Conservation (phyloP, 2,329 filamentous ascomycete species). For the Magnaporthiopsis incrustans region DNA sequence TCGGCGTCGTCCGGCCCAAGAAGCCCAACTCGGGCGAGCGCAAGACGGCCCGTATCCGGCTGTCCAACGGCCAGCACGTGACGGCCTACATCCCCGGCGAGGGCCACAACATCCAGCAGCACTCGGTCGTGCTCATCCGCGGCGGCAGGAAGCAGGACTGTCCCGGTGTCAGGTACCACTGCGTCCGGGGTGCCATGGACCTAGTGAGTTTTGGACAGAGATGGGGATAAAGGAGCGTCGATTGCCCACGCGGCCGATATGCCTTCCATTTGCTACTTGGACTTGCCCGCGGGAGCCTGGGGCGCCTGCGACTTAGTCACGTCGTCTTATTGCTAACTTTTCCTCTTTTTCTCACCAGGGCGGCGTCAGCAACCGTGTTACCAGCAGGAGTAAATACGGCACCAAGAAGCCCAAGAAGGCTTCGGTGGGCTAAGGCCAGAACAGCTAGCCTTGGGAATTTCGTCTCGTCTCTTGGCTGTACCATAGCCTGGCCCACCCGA, state of each 20-base stretch:
- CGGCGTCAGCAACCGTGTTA: conserved; percentile 78
- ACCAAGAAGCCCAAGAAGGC: conserved; percentile 97
- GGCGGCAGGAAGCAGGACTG: conserved; percentile 94
- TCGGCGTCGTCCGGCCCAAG: conserved; percentile 90
- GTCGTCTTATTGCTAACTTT: background rate
- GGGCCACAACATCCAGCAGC: conserved; percentile 98
- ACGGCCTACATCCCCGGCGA: conserved; percentile 95
- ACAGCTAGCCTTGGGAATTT: background rate
- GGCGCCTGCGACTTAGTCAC: background rate
- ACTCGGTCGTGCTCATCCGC: conserved; percentile 92
- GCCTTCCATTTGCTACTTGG: no score
- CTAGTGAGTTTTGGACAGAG: conserved; percentile 55
- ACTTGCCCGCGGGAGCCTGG: no score
- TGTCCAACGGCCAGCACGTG: conserved; percentile 79
- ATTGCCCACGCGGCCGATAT: no score
- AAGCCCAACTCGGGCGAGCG: conserved; percentile 97
- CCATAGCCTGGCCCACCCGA: background rate
- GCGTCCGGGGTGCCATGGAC: conserved; percentile 87
- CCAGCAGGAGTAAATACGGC: conserved; percentile 90
- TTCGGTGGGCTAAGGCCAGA: conserved; percentile 33
- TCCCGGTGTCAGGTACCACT: conserved; percentile 92
- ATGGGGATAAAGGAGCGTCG: no score
- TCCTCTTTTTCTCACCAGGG: conserved; percentile 38
- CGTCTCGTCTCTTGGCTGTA: background rate
- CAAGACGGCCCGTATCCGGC: conserved; percentile 85